Evolutionary conservation across 1,139 yeast species (phyloP).

Genomic region (Citeromyces hawaiiensis): DNA sequence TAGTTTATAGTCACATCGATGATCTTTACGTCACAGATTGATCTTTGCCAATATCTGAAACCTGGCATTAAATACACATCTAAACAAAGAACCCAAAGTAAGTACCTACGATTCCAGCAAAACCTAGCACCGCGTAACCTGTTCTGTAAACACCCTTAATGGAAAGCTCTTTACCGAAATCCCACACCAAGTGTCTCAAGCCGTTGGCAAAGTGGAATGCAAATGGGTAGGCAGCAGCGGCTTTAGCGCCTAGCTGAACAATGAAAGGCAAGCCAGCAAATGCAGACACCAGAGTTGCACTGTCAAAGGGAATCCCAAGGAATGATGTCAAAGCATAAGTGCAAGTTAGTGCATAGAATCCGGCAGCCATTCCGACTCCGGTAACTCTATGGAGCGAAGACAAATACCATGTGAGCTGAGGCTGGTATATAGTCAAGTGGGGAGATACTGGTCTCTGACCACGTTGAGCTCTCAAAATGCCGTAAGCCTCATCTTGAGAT

Average conservation of each 20-base stretch:
- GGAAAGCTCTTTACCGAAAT: slow-evolving; percentile 65
- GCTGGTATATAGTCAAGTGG: slow-evolving; percentile 78
- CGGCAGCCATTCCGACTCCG: slow-evolving; percentile 72
- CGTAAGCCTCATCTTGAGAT: slow-evolving; percentile 50
- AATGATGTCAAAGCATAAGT: slow-evolving; percentile 62
- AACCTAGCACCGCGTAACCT: slow-evolving; percentile 73
- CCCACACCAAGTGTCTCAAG: slow-evolving; percentile 89
- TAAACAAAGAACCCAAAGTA: slow-evolving; percentile 28
- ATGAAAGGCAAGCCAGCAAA: slow-evolving; percentile 47
- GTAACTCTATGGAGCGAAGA: slow-evolving; percentile 81
- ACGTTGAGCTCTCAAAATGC: slow-evolving; percentile 70
- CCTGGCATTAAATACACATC: background rate
- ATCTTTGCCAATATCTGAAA: background rate
- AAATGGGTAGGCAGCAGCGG: slow-evolving; percentile 67
- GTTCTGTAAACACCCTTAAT: slow-evolving; percentile 84
- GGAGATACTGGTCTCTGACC: slow-evolving; percentile 85
- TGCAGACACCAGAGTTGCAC: slow-evolving; percentile 44
- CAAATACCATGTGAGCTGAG: slow-evolving; percentile 74
- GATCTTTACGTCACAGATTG: too few species aligned
- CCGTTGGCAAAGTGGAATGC: slow-evolving; percentile 82
- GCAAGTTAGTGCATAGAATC: slow-evolving; percentile 66
- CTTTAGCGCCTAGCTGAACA: slow-evolving; percentile 53
- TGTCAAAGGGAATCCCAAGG: slow-evolving; percentile 49
- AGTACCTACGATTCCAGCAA: slow-evolving; percentile 54
- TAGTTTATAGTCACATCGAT: too few species aligned